Base-by-base conservation (phyloP, 345 rosid species). In the Balakata baccata region DNA sequence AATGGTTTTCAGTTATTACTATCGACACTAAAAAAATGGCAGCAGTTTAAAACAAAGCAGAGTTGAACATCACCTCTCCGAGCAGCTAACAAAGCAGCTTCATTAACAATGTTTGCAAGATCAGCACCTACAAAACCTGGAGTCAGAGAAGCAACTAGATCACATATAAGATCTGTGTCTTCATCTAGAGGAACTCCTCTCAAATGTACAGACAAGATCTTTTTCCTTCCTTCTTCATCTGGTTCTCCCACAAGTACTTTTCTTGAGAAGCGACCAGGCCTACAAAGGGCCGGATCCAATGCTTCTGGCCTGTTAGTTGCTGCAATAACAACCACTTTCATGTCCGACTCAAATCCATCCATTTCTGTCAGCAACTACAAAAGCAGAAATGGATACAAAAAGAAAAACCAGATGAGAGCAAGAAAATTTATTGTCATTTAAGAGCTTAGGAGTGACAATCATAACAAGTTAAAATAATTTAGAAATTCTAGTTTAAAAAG, bases 291-390 rank as follows among this genome's bases (percentile, higher is more conserved):
- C 2, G 90, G 83, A 79, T 95, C 99, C 82, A 95, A 80, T 16
- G 98, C 96, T 74, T 90, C 98, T 51, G 99, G 99, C 57, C 98
- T 84, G 80, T 95, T 95, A 39, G 99, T 95, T 78, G 98, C 97
- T 52, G 97, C 99, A 68, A 95, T 85, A 66, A 95, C 96, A 58
- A 92, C 87, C 75, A 92, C 92, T 83, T 84, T 95, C 75, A 85
- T 89, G 54, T 88, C 97, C 1, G 92, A 79, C 82, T 89, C 98
- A 67, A 92, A 95, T 59, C 99, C 98, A 80, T 95, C 99, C 98
- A 92, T 92, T 84, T 95, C 98, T 58, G 98, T 95, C 81, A 95
- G 91, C 84, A 95, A 84, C 99, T 95, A 78, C 85, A 87, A 66
- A 77, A 54, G 62, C 58, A 74, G 60, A 68, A 70, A 73, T 14